Conservation (phyloP, 192 early-diverging fungal genomes). For the Diversispora eburnea region DNA sequence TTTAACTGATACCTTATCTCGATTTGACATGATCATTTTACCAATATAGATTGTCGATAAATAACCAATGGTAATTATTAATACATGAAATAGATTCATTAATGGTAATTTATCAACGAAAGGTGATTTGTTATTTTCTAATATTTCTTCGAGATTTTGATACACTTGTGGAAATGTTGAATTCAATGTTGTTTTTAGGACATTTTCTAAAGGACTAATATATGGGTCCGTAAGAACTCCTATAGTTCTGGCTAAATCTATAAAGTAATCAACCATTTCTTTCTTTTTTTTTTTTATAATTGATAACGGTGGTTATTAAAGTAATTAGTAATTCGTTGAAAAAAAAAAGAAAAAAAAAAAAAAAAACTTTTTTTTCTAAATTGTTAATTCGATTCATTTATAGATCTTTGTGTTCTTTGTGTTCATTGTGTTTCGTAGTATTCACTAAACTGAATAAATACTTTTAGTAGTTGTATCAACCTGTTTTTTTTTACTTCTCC, state of each 20-base stretch:
- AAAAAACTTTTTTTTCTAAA: no score
- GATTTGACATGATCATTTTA: constrained; percentile 46
- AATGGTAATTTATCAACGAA: constrained; percentile 46
- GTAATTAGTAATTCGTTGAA: no score
- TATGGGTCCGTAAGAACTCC: not conserved
- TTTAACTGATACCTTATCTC: constrained; percentile 48
- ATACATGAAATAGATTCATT: constrained; percentile 63
- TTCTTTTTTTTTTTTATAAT: not conserved
- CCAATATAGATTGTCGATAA: constrained; percentile 47
- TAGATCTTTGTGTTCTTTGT: no score
- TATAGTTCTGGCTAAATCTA: constrained; percentile 5
- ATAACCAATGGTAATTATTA: constrained; percentile 47
- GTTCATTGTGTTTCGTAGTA: no score
- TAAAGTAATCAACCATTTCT: constrained; percentile 17
- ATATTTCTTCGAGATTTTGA: constrained; percentile 31
- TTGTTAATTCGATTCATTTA: no score
- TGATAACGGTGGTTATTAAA: not conserved
- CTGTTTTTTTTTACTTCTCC: no score
- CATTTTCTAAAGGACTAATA: constrained; percentile 17
- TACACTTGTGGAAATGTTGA: constrained; percentile 25
- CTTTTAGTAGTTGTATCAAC: no score
- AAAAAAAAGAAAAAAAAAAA: no score
- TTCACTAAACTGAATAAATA: no score
- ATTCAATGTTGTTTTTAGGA: not conserved
- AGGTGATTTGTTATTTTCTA: constrained; percentile 35